A percentile compares a stretch with the other conserved stretches of the same genome.
Evolutionary conservation across 192 early-diverging fungal genomes (phyloP).

Genomic region (Rhizophlyctis rosea): DNA sequence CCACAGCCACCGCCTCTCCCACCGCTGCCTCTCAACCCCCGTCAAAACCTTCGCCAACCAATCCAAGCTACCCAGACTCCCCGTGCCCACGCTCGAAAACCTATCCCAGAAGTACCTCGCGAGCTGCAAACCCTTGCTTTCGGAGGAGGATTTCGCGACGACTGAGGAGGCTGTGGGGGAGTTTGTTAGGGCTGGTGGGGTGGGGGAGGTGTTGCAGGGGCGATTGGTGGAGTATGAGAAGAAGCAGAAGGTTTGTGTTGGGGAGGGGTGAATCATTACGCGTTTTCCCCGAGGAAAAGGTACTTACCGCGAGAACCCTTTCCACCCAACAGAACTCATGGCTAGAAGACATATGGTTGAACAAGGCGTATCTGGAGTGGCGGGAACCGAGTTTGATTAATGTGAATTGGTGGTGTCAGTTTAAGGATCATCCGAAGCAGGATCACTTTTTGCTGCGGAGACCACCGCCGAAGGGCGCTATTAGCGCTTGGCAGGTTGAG

Average conservation of each 20-base stretch:
- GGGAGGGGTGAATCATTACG: too few species aligned
- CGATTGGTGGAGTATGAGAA: constrained; percentile 69
- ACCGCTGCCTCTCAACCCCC: constrained; percentile 9
- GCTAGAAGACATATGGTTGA: constrained; percentile 76
- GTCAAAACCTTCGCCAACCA: constrained; percentile 30
- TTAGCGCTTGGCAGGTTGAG: constrained; percentile 47
- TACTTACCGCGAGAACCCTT: too few species aligned
- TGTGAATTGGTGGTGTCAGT: constrained; percentile 57
- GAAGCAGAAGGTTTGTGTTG: constrained; percentile 49
- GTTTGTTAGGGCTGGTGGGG: constrained; percentile 64
- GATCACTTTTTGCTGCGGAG: constrained; percentile 34
- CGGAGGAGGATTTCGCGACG: constrained; percentile 48
- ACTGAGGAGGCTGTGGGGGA: constrained; percentile 65
- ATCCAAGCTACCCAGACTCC: constrained; percentile 67
- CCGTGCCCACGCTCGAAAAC: constrained; percentile 77
- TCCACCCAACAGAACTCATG: constrained; percentile 69
- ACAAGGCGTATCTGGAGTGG: constrained; percentile 54
- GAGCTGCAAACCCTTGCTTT: constrained; percentile 69
- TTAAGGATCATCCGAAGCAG: constrained; percentile 45
- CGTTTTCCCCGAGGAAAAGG: too few species aligned
- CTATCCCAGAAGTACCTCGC: constrained; percentile 77
- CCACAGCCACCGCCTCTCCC: too few species aligned
- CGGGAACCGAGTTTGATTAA: constrained; percentile 53
- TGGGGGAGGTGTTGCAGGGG: constrained; percentile 73
- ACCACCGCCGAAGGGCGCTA: constrained; percentile 49